These are phyloP conservation scores for Hyphopichia fennica DNA, from an alignment of 1,139 yeast genomes.

Conservation along the genomic window DNA sequence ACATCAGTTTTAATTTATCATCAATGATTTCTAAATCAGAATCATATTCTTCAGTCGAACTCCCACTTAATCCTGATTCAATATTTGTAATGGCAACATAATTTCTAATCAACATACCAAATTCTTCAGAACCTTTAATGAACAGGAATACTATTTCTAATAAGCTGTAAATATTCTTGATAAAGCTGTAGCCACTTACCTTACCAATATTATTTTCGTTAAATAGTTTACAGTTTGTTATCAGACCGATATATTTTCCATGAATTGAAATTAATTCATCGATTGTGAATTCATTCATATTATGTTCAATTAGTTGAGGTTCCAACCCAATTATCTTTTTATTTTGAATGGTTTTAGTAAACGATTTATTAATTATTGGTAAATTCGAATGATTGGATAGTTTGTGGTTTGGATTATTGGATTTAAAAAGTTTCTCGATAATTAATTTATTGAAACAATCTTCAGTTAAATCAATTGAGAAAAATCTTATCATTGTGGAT, in stretches of 20 bases:
- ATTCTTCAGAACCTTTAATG: conserved; percentile 47
- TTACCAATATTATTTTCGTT: conserved; percentile 37
- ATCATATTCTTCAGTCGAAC: conserved; percentile 12
- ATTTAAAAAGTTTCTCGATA: conserved; percentile 20
- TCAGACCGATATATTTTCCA: conserved; percentile 32
- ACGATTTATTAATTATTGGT: conserved; percentile 7
- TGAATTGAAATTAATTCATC: conserved; percentile 51
- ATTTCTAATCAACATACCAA: conserved; percentile 29
- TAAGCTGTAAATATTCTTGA: conserved; percentile 46
- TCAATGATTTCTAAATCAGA: conserved; percentile 28
- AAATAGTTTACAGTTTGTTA: conserved; percentile 43
- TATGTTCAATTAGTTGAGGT: conserved; percentile 8
- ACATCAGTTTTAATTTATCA: conserved; percentile 23
- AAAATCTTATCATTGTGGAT: conserved; percentile 39
- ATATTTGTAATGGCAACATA: conserved; percentile 27
- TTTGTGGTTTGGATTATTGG: conserved; percentile 9
- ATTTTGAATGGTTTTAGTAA: conserved; percentile 9
- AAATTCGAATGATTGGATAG: conserved; percentile 2
- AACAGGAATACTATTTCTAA: conserved; percentile 44
- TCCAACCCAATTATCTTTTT: not conserved
- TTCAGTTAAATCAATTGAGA: conserved; percentile 52
- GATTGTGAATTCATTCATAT: conserved; percentile 35
- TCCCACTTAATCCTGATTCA: conserved; percentile 13
- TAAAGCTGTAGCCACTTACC: conserved; percentile 37
- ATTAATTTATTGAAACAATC: conserved; percentile 34